Base-by-base conservation (phyloP, 352 stramenopile species). In the Globisporangium alternatum region DNA sequence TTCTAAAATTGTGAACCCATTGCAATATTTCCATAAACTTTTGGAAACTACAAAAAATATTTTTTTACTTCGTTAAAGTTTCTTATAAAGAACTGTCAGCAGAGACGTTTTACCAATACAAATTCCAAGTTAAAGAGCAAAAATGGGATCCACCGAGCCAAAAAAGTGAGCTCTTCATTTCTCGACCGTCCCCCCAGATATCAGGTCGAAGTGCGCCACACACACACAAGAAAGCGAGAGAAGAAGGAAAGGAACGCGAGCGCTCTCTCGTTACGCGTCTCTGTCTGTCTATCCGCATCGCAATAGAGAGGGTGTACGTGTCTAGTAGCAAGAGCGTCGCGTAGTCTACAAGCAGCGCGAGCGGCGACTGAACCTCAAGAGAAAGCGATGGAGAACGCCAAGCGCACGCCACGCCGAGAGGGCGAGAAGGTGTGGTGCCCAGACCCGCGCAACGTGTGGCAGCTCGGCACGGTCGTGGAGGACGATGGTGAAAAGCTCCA, bases 401-500 rank as follows among this genome's bases (percentile, higher is more conserved):
- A 88, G 72, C 80, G 85, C 63, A 64, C 74, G 30, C 66, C 67
- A 51, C 85, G 83, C 28, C 83, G 87, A 28, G 88, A 95, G 69
- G 88, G 88, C 58, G 86, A 96, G 72, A 94, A 93, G 65, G 86
- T 96, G 8, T 96, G 88, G 88, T 91, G 83, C 60, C 86, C 88
- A 0, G 86, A 95, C 60, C 70, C 88, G 37, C 84, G 85, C 67
- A 95, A 94, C 47, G 86, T 96, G 59, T 96, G 88, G 88, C 81
- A 93, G 60, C 69, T 96, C 28, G 88, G 86, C 35, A 94, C 86
- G 0, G 85, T 96, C 52, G 75, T 93, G 35, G 88, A 96, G 64
- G 88, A 95, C 65, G 86, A 94, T 69, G 88, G 88, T 63, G 72
- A 88, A 54, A 93, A 88, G 56, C 80, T 96, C 37, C 87, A 94